A percentile compares a stretch with the other conserved stretches of the same genome.
Conservation (phyloP, 2,329 filamentous ascomycete species). For the Arthrobotrys sinensis region DNA sequence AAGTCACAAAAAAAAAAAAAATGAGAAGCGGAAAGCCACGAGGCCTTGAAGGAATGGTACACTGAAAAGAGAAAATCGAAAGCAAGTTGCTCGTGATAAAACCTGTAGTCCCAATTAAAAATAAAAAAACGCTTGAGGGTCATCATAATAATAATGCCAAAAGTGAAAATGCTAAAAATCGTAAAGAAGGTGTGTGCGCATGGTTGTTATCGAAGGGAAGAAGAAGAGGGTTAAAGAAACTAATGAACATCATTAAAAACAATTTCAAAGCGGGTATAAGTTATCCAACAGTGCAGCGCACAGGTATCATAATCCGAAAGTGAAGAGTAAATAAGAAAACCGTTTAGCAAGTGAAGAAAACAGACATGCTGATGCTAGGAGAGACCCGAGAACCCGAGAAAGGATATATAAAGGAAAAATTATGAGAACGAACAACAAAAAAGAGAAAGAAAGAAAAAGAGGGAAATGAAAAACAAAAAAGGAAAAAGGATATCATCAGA, state of each 20-base stretch:
- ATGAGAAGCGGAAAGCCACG: constrained; percentile 8
- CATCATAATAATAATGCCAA: constrained; percentile 18
- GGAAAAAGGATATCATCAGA: neutral
- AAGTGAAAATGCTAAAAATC: constrained; percentile 19
- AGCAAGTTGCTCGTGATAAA: constrained; percentile 8
- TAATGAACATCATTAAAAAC: constrained; percentile 36
- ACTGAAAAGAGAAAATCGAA: neutral
- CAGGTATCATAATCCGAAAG: constrained; percentile 56
- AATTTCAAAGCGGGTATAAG: constrained; percentile 47
- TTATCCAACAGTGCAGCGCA: constrained; percentile 57
- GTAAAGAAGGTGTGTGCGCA: constrained; percentile 10
- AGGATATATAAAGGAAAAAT: neutral
- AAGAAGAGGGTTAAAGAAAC: constrained; percentile 4
- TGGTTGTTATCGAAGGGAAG: neutral
- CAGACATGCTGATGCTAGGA: constrained; percentile 28
- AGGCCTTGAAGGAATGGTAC: neutral
- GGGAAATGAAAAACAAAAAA: neutral
- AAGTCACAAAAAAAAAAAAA: constrained; percentile 14
- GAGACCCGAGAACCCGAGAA: constrained; percentile 15
- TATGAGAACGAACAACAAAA: neutral
- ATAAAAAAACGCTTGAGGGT: constrained; percentile 11
- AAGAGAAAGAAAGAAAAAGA: neutral
- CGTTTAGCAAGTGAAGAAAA: neutral
- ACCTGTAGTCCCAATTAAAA: constrained; percentile 10
- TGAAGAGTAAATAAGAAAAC: constrained; percentile 5